Evolutionary conservation across 768 basidiomycete species (phyloP), one percentile per base, ranked within the genome.

Genomic region (Leucosporidium creatinivorum): DNA sequence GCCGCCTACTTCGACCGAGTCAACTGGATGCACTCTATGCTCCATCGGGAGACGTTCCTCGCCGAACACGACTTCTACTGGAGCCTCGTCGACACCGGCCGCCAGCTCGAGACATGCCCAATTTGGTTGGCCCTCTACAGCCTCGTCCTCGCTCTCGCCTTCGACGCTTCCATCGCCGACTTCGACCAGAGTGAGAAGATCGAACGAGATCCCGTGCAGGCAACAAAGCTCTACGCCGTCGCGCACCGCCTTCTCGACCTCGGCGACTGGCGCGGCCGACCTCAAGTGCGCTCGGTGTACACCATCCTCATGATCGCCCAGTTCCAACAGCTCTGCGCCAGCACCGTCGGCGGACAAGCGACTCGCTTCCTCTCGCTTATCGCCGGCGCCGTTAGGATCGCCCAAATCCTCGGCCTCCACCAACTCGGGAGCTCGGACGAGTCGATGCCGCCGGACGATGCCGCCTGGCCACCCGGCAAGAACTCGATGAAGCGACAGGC

Each of bases 391-490:
- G 66, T 68, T 9, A 61, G 70, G 1, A 51, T 47, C 1, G 65
- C 62, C 15, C 69, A 72, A 51, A 58, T 60, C 6, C 62, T 72
- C 1, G 67, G 67, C 10, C 60, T 72, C 4, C 70, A 72, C 25
- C 67, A 61, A 3, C 54, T 72, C 17, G 61, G 64, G 12, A 62
- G 44, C 62, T 59, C 66, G 39, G 64, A 54, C 4, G 70, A 72
- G 23, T 9, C 31, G 18, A 68, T 68, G 67, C 70, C 70, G 33
- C 61, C 56, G 1, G 69, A 62, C 1, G 70, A 72, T 51, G 67
- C 70, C 2, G 64, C 64, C 1, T 72, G 64, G 62, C 70, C 70
- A n/a, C 61, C 67, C 2, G 70, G 70, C 12, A 72, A 72, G 61
- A 72, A 72, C 62, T 55, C 66, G 1, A 49, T 72, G 36, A 72